Conservation (phyloP, 192 early-diverging fungal genomes). For the Entophlyctis helioformis region DNA sequence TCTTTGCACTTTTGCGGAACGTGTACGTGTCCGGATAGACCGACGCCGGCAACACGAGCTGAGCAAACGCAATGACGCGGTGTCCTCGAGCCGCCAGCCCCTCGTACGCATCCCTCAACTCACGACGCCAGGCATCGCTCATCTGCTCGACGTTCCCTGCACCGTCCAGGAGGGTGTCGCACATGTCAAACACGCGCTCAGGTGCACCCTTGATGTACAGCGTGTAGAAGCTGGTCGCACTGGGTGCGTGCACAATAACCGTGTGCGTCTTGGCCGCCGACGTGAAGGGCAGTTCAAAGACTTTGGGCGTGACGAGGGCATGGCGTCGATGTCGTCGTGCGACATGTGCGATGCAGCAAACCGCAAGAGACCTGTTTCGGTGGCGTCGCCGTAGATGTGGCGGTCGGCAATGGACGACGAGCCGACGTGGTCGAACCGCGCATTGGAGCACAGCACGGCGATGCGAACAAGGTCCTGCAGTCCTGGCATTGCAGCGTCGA, state of each 20-base stretch:
- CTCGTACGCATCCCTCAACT: constrained; percentile 69
- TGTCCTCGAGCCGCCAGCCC: constrained; percentile 88
- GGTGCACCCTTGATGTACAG: constrained; percentile 92
- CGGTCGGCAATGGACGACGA: constrained; percentile 78
- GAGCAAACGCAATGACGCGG: constrained; percentile 88
- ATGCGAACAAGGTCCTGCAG: constrained; percentile 67
- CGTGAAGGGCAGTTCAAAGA: constrained; percentile 94
- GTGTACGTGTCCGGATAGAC: constrained; percentile 61
- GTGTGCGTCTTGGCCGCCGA: constrained; percentile 89
- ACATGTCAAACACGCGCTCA: constrained; percentile 77
- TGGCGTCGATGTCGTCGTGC: constrained; percentile 66
- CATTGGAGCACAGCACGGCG: constrained; percentile 70
- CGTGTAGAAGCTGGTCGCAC: constrained; percentile 54
- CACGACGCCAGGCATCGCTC: constrained; percentile 48
- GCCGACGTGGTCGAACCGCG: constrained; percentile 79
- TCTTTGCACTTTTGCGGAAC: constrained; percentile 65
- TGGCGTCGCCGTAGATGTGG: constrained; percentile 80
- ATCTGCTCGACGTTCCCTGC: constrained; percentile 42
- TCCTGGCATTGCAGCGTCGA: too few species aligned
- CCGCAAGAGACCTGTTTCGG: constrained; percentile 81
- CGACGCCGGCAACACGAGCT: constrained; percentile 50
- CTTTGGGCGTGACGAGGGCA: constrained; percentile 57
- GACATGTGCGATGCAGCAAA: constrained; percentile 60
- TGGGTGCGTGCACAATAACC: constrained; percentile 72
- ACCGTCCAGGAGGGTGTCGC: constrained; percentile 58